phyloP scores from a whole-genome alignment of 768 basidiomycete species.

The Rhizopogon sp. region DNA sequence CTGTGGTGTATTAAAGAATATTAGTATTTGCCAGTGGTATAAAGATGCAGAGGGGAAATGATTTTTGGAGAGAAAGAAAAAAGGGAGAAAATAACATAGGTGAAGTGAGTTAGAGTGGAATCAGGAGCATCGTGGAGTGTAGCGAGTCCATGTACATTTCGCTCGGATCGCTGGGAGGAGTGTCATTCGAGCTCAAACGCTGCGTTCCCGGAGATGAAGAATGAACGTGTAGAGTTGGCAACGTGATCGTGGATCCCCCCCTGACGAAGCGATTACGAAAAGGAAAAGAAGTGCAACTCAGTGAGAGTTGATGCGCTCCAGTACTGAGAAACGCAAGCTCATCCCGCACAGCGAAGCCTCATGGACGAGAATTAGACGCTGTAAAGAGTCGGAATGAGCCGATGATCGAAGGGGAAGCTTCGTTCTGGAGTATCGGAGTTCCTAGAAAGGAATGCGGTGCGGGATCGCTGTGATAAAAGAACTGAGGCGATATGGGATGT shows the following conservation, averaged over 20 bases:
- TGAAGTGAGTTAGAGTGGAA: background rate
- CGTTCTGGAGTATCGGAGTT: background rate
- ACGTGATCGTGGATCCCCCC: background rate
- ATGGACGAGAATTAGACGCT: background rate
- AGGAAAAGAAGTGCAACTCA: background rate
- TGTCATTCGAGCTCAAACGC: background rate
- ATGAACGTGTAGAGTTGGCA: background rate
- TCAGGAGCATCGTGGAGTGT: background rate
- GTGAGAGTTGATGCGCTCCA: background rate
- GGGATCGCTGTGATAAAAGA: background rate
- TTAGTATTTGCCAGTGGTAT: background rate
- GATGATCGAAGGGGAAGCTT: background rate
- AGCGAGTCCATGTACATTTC: background rate
- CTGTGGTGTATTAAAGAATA: conserved; percentile 13
- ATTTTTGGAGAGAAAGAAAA: background rate
- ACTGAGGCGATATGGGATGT: background rate
- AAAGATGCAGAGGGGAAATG: background rate
- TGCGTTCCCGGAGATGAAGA: background rate
- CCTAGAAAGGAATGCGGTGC: background rate
- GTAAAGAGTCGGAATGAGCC: background rate
- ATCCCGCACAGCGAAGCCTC: background rate
- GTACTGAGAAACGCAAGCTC: background rate
- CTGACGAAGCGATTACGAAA: background rate
- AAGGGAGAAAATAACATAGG: background rate
- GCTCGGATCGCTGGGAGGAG: background rate